These are phyloP conservation scores for Cladophialophora carrionii DNA, from an alignment of 2,329 filamentous ascomycete genomes.

Conservation along the genomic window DNA sequence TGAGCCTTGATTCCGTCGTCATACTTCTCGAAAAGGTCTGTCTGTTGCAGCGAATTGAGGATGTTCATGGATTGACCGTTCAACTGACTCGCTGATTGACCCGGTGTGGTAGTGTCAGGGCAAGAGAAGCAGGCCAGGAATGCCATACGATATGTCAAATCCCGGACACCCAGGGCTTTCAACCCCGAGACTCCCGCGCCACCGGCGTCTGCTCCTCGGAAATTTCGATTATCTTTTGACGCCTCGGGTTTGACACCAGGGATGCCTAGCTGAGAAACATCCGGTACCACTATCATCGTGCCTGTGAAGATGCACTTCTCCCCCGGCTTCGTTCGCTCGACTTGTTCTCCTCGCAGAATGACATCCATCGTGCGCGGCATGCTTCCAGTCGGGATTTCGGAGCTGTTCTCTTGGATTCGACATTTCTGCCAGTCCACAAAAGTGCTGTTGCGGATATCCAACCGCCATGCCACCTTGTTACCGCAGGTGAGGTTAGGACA, in stretches of 20 bases:
- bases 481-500: constrained; percentile 86
- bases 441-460: constrained; percentile 96
- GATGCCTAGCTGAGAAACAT: constrained; percentile 91
- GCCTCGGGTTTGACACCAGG: constrained; percentile 83
- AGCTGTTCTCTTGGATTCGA: constrained; percentile 95
- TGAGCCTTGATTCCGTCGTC: constrained; percentile 83
- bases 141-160: constrained; percentile 65
- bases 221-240: constrained; percentile 77
- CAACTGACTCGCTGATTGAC: constrained; percentile 69
- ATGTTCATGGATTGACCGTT: constrained; percentile 80
- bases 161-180: constrained; percentile 89
- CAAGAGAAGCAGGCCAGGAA: constrained; percentile 56
- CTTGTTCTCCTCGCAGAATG: constrained; percentile 93
- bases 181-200: constrained; percentile 84
- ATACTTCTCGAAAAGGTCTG: constrained; percentile 66
- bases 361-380: constrained; percentile 99
- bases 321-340: constrained; percentile 93
- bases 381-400: constrained; percentile 95
- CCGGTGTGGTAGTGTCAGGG: constrained; percentile 79
- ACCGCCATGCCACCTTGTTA: constrained; percentile 88
- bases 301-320: constrained; percentile 99
- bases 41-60: constrained; percentile 78
- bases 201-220: constrained; percentile 76
- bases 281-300: constrained; percentile 91
- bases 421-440: constrained; percentile 99